Evolutionary conservation across 2,329 filamentous ascomycete genomes (phyloP).

Genomic region (Penicillium sclerotiorum): DNA sequence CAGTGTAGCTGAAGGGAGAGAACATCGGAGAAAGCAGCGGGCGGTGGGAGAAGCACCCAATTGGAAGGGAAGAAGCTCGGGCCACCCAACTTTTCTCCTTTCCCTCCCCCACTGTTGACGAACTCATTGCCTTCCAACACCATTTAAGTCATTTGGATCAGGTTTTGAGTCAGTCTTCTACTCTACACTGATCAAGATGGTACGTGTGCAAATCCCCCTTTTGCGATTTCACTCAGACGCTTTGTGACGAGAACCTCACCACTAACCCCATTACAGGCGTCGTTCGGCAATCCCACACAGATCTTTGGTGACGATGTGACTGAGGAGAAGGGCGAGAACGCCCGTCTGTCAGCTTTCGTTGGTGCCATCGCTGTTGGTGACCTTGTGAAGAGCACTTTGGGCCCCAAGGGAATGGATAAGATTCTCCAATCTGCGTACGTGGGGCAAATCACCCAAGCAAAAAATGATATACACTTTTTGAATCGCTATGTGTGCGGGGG

Average conservation of each 20-base stretch:
- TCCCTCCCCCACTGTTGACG: constrained; percentile 30
- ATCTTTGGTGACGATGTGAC: constrained; percentile 97
- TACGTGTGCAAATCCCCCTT: constrained; percentile 14
- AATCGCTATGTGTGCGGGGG: constrained; percentile 16
- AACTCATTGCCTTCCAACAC: constrained; percentile 20
- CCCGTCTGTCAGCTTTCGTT: constrained; percentile 95
- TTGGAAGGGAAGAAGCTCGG: constrained; percentile 24
- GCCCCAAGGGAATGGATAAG: constrained; percentile 99
- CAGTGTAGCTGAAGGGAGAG: neutral
- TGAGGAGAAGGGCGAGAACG: constrained; percentile 99
- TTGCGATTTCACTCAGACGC: neutral
- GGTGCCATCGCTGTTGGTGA: constrained; percentile 98
- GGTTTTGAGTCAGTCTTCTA: constrained; percentile 25
- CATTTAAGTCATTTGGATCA: constrained; percentile 18
- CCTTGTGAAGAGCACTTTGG: constrained; percentile 93
- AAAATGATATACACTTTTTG: neutral
- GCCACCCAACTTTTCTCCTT: constrained; percentile 32
- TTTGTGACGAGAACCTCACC: neutral
- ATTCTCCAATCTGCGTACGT: constrained; percentile 91
- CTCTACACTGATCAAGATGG: constrained; percentile 33
- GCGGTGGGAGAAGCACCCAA: constrained; percentile 21
- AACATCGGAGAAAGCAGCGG: constrained; percentile 18
- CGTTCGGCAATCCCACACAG: constrained; percentile 76
- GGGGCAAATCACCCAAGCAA: constrained; percentile 1
- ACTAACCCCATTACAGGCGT: constrained; percentile 29